phyloP scores from a whole-genome alignment of 176 grass and related monocot genomes.

The Chloris gayana region DNA sequence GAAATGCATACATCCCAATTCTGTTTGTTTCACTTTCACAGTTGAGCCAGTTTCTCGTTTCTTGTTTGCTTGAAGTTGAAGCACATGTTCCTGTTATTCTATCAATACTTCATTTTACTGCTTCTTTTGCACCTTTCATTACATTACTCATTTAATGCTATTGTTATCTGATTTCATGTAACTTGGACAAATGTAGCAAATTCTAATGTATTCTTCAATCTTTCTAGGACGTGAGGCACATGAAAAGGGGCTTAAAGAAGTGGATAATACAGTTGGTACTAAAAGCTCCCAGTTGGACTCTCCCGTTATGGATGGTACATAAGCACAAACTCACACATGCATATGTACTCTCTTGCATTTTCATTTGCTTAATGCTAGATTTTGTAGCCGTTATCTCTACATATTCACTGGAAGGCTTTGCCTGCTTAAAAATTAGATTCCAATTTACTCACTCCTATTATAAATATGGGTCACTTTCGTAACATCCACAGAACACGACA shows the following conservation, averaged over 20 bases:
- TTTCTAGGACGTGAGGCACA: slow-evolving; percentile 38
- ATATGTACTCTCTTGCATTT: slow-evolving; percentile 3
- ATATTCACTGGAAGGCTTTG: not conserved
- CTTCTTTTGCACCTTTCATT: too few relatives aligned
- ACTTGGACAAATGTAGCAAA: not conserved
- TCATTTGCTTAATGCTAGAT: not conserved
- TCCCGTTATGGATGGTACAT: slow-evolving; percentile 44
- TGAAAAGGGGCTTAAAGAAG: slow-evolving; percentile 42
- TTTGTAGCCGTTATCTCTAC: not conserved
- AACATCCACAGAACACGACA: too few relatives aligned
- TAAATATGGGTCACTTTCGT: not conserved
- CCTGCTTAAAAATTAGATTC: not conserved
- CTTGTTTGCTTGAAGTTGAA: not conserved
- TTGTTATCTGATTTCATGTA: not conserved
- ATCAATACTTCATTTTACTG: not conserved
- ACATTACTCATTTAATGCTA: not conserved
- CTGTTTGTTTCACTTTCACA: not conserved
- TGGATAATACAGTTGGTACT: slow-evolving; percentile 3
- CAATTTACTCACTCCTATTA: too few relatives aligned
- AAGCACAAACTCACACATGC: not conserved
- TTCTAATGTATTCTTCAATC: slow-evolving; percentile 25
- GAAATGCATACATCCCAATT: not conserved
- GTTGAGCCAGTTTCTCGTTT: slow-evolving; percentile 3
- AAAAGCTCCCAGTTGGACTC: slow-evolving; percentile 36
- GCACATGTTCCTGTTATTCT: not conserved